Base-by-base conservation (phyloP, 2,329 filamentous ascomycete species). In the Talaromyces sp. region DNA sequence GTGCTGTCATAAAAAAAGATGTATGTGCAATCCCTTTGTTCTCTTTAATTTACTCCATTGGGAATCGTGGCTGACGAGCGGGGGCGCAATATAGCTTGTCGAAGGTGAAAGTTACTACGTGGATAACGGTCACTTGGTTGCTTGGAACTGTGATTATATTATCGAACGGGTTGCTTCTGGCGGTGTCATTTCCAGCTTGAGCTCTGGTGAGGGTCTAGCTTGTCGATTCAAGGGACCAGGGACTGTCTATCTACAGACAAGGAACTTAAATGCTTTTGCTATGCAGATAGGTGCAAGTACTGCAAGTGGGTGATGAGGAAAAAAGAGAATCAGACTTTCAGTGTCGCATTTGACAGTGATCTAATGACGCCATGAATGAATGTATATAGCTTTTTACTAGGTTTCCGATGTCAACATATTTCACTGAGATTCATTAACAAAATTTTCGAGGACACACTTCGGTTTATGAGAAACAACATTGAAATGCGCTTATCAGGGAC, bases 71-170 rank as follows among this genome's bases (percentile, higher is more conserved):
- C 25, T 27, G 25, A 27, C 25, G 25, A 27, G 25, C 5, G 25
- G 25, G 25, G 22, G 8, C n/a, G 17, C 33, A 1, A 15, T 22
- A 3, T 45, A 81, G 79, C 74, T 81, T n/a, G 68, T 69, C 0
- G 82, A 84, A 13, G 89, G 89, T 10, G 94, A 98, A 75, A 90
- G 90, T 70, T 98, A 97, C 78, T 92, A 95, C 69, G 89, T 97
- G 64, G 92, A 97, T 73, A 97, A 97, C 72, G 92, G 92, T 3
- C 93, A 98, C 71, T 84, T 98, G 0, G 93, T 98, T 0, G 94
- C 95, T 0, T 99, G 95, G 95, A 97, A 97, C 75, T 93, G 91
- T 74, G 92, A 96, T 73, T 99, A 98, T 73, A 85, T 91, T 4
- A 87, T 99, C 68, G 93, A 97, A 80, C 89, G 95, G 17, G 90